A percentile compares a stretch with the other conserved stretches of the same genome.
These are phyloP conservation scores for Talaromyces funiculosus DNA, from an alignment of 2,329 filamentous ascomycete species.

Conservation along the genomic window DNA sequence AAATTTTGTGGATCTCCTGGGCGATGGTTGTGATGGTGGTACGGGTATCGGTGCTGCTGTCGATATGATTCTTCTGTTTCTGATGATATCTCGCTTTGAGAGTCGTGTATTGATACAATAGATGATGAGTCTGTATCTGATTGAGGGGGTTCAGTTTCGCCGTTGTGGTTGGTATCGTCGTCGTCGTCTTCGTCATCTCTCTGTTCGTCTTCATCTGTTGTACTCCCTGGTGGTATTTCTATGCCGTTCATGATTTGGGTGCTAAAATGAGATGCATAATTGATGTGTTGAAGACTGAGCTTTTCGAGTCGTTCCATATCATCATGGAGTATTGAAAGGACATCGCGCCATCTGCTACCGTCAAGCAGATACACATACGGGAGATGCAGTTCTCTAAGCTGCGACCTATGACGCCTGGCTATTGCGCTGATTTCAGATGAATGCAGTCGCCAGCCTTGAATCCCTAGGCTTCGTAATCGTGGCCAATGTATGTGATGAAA, in stretches of 20 bases:
- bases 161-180: constrained; percentile 14
- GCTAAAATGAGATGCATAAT: constrained; percentile 54
- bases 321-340: constrained; percentile 52
- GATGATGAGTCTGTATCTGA: constrained; percentile 17
- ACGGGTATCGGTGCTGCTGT: constrained; percentile 2
- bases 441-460: constrained; percentile 59
- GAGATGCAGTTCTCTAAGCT: constrained; percentile 55
- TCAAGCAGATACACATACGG: constrained; percentile 57
- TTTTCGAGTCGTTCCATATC: constrained; percentile 56
- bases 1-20: constrained; percentile 10
- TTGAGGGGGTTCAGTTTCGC: not conserved
- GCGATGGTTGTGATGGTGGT: not conserved
- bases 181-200: not conserved
- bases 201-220: constrained; percentile 4
- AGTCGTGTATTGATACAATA: constrained; percentile 1
- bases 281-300: constrained; percentile 57
- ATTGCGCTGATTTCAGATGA: constrained; percentile 57
- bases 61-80: constrained; percentile 11
- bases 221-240: constrained; percentile 16
- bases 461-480: constrained; percentile 57
- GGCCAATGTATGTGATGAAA: constrained; percentile 60
- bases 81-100: constrained; percentile 12
- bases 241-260: constrained; percentile 26
- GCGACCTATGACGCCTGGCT: constrained; percentile 50
- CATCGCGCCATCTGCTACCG: constrained; percentile 56